Percentiles rank a stretch among this genome's conserved stretches.
phyloP scores from a whole-genome alignment of 2,329 filamentous ascomycete genomes.

The Trichoderma sp. region DNA sequence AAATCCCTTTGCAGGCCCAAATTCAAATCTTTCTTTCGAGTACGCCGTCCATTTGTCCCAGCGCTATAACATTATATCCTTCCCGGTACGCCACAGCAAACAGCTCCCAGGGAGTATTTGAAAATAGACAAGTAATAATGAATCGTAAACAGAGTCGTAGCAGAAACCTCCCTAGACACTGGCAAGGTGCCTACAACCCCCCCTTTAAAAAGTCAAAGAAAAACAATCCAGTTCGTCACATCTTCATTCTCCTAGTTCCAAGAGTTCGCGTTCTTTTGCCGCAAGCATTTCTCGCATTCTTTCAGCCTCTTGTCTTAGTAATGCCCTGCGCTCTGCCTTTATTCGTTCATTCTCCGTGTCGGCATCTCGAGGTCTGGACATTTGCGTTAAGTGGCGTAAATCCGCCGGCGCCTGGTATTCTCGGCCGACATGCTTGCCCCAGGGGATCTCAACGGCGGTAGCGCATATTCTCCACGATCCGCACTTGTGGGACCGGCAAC shows the following conservation, averaged over 20 bases:
- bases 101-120: background rate
- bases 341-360: conserved; percentile 50
- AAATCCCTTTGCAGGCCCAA: background rate
- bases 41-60: conserved; percentile 6
- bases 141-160: conserved; percentile 7
- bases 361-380: conserved; percentile 32
- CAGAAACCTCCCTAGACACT: conserved; percentile 33
- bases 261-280: conserved; percentile 72
- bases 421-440: conserved; percentile 42
- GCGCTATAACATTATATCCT: conserved; percentile 1
- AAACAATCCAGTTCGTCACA: background rate
- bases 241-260: conserved; percentile 37
- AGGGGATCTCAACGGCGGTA: conserved; percentile 48
- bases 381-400: conserved; percentile 41
- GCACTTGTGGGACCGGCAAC: conserved; percentile 38
- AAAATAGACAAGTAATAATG: conserved; percentile 11
- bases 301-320: conserved; percentile 72
- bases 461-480: conserved; percentile 42
- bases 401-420: conserved; percentile 40
- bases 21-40: background rate
- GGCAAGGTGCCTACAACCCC: conserved; percentile 12
- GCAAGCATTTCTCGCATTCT: conserved; percentile 72
- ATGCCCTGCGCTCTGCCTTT: conserved; percentile 64
- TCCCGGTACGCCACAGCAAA: conserved; percentile 4
- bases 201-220: background rate